A percentile compares a stretch with the other conserved stretches of the same genome.
Evolutionary conservation across 2,329 filamentous ascomycete genomes (phyloP).

Genomic region (Periconia sp.): DNA sequence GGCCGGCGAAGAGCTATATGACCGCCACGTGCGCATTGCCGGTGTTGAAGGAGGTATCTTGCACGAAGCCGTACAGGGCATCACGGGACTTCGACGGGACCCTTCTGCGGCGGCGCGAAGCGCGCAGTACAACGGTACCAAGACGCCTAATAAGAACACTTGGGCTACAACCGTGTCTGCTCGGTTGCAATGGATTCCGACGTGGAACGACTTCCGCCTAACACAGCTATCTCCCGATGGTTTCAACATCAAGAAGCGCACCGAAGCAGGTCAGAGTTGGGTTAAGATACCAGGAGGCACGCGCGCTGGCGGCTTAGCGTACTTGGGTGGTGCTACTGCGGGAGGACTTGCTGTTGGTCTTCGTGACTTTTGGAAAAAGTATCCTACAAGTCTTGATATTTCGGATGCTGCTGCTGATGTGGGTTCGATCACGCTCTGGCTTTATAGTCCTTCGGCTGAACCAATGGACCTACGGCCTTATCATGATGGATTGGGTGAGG

Average conservation of each 20-base stretch:
- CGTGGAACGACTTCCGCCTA: slow-evolving; percentile 61
- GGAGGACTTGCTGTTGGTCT: slow-evolving; percentile 63
- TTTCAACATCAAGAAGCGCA: slow-evolving; percentile 63
- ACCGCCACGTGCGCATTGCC: slow-evolving; percentile 61
- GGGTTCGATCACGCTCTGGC: slow-evolving; percentile 60
- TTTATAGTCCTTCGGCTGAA: slow-evolving; percentile 59
- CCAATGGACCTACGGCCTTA: slow-evolving; percentile 61
- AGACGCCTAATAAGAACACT: slow-evolving; percentile 47
- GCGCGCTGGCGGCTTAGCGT: slow-evolving; percentile 58
- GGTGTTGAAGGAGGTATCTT: slow-evolving; percentile 59
- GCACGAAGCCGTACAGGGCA: slow-evolving; percentile 60
- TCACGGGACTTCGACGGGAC: slow-evolving; percentile 61
- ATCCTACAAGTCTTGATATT: slow-evolving; percentile 61
- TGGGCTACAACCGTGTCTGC: slow-evolving; percentile 53
- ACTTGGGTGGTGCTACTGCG: slow-evolving; percentile 58
- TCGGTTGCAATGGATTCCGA: slow-evolving; percentile 58
- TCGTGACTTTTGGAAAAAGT: slow-evolving; percentile 65
- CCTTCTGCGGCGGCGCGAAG: slow-evolving; percentile 53
- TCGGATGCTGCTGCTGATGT: slow-evolving; percentile 52
- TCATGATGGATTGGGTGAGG: slow-evolving; percentile 59
- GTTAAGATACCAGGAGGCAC: slow-evolving; percentile 60
- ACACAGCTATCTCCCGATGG: slow-evolving; percentile 62
- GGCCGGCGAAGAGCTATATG: slow-evolving; percentile 54
- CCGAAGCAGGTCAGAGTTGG: slow-evolving; percentile 60
- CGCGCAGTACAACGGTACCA: slow-evolving; percentile 54